Evolutionary conservation across 805 yeast genomes (phyloP).

Genomic region (Nakazawaea ishiwadae): DNA sequence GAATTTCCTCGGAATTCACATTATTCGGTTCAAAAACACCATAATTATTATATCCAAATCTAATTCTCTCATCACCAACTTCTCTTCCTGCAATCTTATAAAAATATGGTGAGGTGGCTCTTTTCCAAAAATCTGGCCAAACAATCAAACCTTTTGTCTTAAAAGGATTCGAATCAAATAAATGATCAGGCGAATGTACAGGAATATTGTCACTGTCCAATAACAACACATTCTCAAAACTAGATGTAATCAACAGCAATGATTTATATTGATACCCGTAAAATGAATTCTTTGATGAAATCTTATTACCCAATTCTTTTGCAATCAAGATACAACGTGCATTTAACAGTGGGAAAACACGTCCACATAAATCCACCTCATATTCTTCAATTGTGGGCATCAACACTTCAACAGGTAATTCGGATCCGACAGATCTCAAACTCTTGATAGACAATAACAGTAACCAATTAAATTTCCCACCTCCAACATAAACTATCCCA

Average conservation of each 20-base stretch:
- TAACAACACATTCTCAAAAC: constrained; percentile 66
- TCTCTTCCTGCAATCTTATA: constrained; percentile 43
- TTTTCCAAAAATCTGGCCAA: constrained; percentile 42
- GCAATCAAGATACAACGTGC: constrained; percentile 66
- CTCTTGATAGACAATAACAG: constrained; percentile 61
- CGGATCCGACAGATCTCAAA: constrained; percentile 61
- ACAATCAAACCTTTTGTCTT: constrained; percentile 46
- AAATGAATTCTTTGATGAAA: constrained; percentile 43
- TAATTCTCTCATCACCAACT: constrained; percentile 34
- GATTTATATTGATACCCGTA: constrained; percentile 68
- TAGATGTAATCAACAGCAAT: constrained; percentile 65
- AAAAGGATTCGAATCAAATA: constrained; percentile 58
- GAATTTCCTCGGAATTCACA: constrained; percentile 24
- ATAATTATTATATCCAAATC: constrained; percentile 34
- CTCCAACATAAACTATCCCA: constrained; percentile 73
- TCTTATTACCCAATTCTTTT: constrained; percentile 53
- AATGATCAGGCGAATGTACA: constrained; percentile 52
- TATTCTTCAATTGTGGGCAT: constrained; percentile 68
- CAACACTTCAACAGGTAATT: constrained; percentile 76
- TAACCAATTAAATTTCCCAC: constrained; percentile 73
- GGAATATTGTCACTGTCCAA: constrained; percentile 79
- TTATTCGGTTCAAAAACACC: constrained; percentile 29
- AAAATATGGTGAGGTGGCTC: constrained; percentile 47
- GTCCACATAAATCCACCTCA: constrained; percentile 66
- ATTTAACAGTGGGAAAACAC: constrained; percentile 53